Conservation (phyloP, 192 early-diverging fungal genomes). For the Mortierella alpina region DNA sequence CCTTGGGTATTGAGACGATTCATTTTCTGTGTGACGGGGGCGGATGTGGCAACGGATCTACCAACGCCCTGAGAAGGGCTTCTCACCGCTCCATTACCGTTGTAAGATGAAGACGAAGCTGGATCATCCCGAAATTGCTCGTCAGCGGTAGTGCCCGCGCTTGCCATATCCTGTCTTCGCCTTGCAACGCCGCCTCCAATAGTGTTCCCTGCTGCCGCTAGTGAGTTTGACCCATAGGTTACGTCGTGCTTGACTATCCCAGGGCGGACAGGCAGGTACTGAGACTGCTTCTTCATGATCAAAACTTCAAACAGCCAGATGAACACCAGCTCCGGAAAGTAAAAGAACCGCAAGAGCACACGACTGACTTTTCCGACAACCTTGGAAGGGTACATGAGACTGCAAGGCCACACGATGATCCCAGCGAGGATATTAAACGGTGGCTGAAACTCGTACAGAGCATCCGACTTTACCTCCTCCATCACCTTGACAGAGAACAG, state of each 20-base stretch:
- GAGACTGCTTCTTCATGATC: slow-evolving; percentile 22
- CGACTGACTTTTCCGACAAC: slow-evolving; percentile 45
- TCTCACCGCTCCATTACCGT: not conserved
- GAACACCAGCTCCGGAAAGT: slow-evolving; percentile 43
- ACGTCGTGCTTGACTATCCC: slow-evolving; percentile 17
- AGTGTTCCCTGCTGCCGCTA: not conserved
- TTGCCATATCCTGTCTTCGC: slow-evolving; percentile 7
- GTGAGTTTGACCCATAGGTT: not conserved
- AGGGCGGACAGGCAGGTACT: slow-evolving; percentile 24
- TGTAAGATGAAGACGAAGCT: not conserved
- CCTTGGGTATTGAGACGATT: slow-evolving; percentile 6
- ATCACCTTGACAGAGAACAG: slow-evolving; percentile 57
- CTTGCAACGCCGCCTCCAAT: slow-evolving; percentile 23
- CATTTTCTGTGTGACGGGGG: not conserved
- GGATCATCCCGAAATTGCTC: not conserved
- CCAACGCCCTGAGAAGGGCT: no score
- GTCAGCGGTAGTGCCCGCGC: not conserved
- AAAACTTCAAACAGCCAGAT: slow-evolving; percentile 54
- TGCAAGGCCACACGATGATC: slow-evolving; percentile 38
- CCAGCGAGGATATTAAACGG: slow-evolving; percentile 57
- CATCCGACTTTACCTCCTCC: slow-evolving; percentile 57
- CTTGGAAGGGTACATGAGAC: slow-evolving; percentile 20
- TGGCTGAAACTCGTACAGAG: slow-evolving; percentile 54
- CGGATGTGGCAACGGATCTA: not conserved
- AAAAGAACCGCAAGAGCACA: slow-evolving; percentile 43